Conservation (phyloP, 768 basidiomycete genomes). For the Termitomyces sp. region DNA sequence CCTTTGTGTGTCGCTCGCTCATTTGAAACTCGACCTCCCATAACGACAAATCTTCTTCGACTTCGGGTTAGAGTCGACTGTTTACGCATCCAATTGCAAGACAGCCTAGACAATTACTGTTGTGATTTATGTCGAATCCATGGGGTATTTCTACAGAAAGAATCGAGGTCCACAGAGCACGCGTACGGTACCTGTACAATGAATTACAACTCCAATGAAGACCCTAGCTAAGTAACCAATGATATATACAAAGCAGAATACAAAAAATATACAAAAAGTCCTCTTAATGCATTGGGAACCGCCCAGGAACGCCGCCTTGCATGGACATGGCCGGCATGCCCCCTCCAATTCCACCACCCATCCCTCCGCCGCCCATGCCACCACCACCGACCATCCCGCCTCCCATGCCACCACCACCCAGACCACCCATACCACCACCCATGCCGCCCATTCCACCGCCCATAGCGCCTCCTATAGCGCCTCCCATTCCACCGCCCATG, state of each 20-base stretch:
- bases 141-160: not conserved
- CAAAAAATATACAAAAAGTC: constrained; percentile 6
- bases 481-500: constrained; percentile 19
- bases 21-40: not conserved
- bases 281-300: constrained; percentile 27
- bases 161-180: not conserved
- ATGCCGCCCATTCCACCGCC: constrained; percentile 22
- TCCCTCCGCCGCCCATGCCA: not conserved
- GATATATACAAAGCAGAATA: constrained; percentile 11
- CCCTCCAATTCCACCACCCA: constrained; percentile 15
- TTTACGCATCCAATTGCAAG: too few relatives aligned
- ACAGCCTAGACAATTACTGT: too few relatives aligned
- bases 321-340: constrained; percentile 30
- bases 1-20: not conserved
- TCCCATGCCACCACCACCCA: constrained; percentile 8
- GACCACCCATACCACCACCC: constrained; percentile 17
- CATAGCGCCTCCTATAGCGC: constrained; percentile 15
- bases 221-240: not conserved
- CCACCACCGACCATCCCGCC: constrained; percentile 22
- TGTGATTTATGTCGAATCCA: not conserved
- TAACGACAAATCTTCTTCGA: too few relatives aligned
- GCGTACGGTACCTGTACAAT: not conserved
- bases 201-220: not conserved
- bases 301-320: constrained; percentile 30
- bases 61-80: too few relatives aligned